Base-by-base conservation (phyloP, 163 green algal genomes). In the Botryococcus braunii region DNA sequence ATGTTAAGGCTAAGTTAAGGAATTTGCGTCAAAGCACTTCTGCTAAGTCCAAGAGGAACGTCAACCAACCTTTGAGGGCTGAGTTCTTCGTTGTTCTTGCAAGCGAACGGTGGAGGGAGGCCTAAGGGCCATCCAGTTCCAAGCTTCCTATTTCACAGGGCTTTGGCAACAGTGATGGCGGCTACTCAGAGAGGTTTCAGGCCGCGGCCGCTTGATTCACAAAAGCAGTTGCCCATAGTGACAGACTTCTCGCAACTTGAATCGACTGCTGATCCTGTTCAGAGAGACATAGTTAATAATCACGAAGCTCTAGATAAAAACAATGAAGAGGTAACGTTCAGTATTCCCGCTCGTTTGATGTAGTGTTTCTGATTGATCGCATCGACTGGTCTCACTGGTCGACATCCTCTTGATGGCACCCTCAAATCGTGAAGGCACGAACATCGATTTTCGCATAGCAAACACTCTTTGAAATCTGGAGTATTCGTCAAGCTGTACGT, bases 201-300 rank as follows among this genome's bases (percentile, higher is more conserved):
- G 61, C 83, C 88, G 2, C 69, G 86, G 29, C 85, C 86, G 0
- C 66, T 95, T 43, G 88, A 95, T 62, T 74, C 88, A 17, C 77
- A 74, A 62, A 83, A 81, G 41, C 80, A 79, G 67, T 76, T 93
- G 57, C 70, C 74, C 9, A 87, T 93, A 31, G 81, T 91, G 0
- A 76, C 78, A 25, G 88, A 95, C 72, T 38, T 88, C 8, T 77
- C 70, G 8, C 78, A 92, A 52, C 74, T 95, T 34, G 88, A 95
- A 49, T 76, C 69, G 6, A 70, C 74, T 27, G 86, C 90, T 58
- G 77, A 71, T 31, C 57, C 82, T 13, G 77, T 76, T 2, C 74
- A 74, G 1, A 59, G 79, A 4, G 73, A 82, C 3, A 77, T 88
- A 4, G 73, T 79, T 35, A 77, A 88, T 69, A 79, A 77, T 32